phyloP scores from a whole-genome alignment of 345 rosid genomes.

The Hirschfeldia incana region DNA sequence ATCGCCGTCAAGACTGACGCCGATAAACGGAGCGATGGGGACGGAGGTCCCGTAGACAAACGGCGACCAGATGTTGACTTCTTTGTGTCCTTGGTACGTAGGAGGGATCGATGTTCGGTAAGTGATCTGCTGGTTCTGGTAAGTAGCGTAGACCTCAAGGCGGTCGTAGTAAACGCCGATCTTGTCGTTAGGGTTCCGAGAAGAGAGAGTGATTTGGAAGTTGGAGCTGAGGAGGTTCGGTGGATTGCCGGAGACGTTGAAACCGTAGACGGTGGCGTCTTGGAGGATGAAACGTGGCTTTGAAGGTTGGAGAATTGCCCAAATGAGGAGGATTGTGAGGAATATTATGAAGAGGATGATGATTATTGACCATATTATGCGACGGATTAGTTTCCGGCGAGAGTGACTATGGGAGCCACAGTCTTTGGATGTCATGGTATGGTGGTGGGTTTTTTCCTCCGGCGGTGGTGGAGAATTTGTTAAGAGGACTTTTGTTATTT shows the following conservation, averaged over 20 bases:
- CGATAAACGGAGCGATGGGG: constrained; percentile 78
- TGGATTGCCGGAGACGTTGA: constrained; percentile 61
- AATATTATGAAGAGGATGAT: constrained; percentile 57
- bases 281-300: constrained; percentile 87
- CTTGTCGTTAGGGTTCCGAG: constrained; percentile 76
- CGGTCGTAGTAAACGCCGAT: constrained; percentile 88
- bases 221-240: constrained; percentile 75
- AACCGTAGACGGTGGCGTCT: constrained; percentile 85
- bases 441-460: constrained; percentile 7
- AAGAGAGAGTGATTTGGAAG: constrained; percentile 74
- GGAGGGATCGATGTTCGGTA: constrained; percentile 53
- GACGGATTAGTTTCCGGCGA: constrained; percentile 38
- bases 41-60: constrained; percentile 57
- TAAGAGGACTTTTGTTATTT: constrained; percentile 6
- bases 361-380: constrained; percentile 46
- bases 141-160: constrained; percentile 67
- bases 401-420: constrained; percentile 49
- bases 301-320: constrained; percentile 85
- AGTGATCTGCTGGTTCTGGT: constrained; percentile 79
- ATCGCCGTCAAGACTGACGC: constrained; percentile 47
- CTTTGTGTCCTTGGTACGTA: constrained; percentile 60
- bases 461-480: constrained; percentile 30
- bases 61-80: constrained; percentile 81
- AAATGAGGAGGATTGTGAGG: constrained; percentile 59
- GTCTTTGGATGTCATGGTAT: constrained; percentile 56